phyloP scores from a whole-genome alignment of 2,329 filamentous ascomycete genomes.

The Monilinia vaccinii-corymbosi region DNA sequence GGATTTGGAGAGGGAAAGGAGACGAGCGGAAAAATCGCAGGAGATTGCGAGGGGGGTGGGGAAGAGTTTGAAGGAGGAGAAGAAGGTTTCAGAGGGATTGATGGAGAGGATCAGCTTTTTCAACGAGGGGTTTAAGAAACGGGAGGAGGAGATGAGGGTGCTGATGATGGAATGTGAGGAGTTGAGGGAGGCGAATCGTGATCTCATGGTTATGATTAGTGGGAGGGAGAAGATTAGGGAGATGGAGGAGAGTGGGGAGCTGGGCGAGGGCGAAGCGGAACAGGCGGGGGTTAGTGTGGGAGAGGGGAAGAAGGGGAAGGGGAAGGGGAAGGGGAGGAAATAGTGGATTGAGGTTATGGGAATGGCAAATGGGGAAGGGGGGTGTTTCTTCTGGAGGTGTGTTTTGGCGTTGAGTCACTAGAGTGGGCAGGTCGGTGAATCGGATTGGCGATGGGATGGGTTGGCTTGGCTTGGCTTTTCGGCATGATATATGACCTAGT shows the following conservation, averaged over 20 bases:
- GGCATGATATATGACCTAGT: no score
- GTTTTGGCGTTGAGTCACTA: no score
- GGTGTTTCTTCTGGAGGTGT: no score
- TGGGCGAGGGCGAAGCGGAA: slow-evolving; percentile 62
- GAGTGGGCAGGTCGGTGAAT: no score
- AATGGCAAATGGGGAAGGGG: no score
- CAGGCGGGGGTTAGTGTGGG: slow-evolving; percentile 54
- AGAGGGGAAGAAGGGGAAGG: slow-evolving; percentile 21
- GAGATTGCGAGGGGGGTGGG: slow-evolving; percentile 67
- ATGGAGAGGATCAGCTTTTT: slow-evolving; percentile 74
- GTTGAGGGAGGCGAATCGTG: slow-evolving; percentile 77
- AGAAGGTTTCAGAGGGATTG: slow-evolving; percentile 70
- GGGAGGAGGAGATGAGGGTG: slow-evolving; percentile 60
- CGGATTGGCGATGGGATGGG: no score
- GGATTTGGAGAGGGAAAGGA: slow-evolving; percentile 59
- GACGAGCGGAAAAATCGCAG: slow-evolving; percentile 61
- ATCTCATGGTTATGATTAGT: slow-evolving; percentile 79
- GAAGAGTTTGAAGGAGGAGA: slow-evolving; percentile 76
- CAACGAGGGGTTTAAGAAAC: slow-evolving; percentile 48
- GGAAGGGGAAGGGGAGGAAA: slow-evolving; percentile 22
- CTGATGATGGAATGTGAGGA: slow-evolving; percentile 80
- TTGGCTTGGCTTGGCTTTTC: no score
- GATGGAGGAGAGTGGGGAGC: slow-evolving; percentile 50
- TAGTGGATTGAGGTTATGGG: no score
- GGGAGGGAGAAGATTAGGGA: slow-evolving; percentile 69